These are phyloP conservation scores for Eucalyptus virginea DNA, from an alignment of 345 rosid genomes.

Conservation along the genomic window DNA sequence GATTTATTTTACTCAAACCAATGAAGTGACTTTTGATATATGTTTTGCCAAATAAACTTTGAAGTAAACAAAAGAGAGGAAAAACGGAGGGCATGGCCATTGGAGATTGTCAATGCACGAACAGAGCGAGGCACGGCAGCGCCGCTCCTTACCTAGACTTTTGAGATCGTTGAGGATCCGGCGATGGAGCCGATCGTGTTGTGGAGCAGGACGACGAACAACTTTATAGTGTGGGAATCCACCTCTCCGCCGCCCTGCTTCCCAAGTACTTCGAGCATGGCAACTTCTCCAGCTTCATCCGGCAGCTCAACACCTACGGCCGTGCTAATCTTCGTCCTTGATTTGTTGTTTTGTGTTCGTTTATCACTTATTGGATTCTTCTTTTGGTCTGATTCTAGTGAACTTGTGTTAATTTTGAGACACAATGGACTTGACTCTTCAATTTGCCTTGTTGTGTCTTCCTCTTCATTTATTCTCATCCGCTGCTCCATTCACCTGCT, in stretches of 20 bases:
- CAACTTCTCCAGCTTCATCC: constrained; percentile 62
- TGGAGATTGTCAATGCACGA: constrained; percentile 39
- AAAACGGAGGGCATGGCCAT: not conserved
- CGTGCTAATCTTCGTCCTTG: not conserved
- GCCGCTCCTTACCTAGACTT: constrained; percentile 49
- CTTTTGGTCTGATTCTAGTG: not conserved
- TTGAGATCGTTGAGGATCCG: constrained; percentile 55
- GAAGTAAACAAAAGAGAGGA: not conserved
- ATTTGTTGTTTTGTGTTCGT: not conserved
- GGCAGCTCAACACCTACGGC: constrained; percentile 64
- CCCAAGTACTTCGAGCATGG: constrained; percentile 52
- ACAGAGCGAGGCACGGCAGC: constrained; percentile 41
- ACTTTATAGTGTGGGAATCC: constrained; percentile 56
- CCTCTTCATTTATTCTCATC: not conserved
- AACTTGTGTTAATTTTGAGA: not conserved
- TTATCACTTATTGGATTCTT: not conserved
- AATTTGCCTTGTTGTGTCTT: not conserved
- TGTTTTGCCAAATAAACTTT: not conserved
- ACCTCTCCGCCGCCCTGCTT: constrained; percentile 25
- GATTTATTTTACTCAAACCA: fast-evolving
- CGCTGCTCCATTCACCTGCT: not conserved
- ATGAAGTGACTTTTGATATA: not conserved
- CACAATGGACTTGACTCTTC: not conserved
- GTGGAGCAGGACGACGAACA: constrained; percentile 40
- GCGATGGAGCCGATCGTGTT: constrained; percentile 39